Conservation (phyloP, 441 rosid genomes). For the Corymbia citriodora region DNA sequence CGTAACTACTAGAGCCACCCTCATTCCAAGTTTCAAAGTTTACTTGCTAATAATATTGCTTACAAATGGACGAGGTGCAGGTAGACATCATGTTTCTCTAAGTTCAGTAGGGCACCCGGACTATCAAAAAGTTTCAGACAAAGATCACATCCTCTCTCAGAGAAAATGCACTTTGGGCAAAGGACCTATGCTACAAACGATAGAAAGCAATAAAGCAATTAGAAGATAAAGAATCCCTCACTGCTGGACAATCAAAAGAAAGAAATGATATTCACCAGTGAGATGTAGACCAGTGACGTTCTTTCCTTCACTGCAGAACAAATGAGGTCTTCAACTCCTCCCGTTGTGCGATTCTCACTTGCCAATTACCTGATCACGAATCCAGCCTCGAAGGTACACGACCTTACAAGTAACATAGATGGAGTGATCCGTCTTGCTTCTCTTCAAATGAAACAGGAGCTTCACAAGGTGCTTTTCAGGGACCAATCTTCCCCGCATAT, state of each 20-base stretch:
- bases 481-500: no score
- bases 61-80: constrained; percentile 47
- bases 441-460: no score
- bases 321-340: no score
- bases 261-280: constrained; percentile 19
- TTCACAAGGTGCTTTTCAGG: no score
- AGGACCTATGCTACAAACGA: constrained; percentile 23
- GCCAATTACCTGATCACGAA: no score
- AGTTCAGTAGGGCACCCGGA: constrained; percentile 30
- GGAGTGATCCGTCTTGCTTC: no score
- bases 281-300: constrained; percentile 23
- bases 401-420: no score
- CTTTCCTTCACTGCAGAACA: no score
- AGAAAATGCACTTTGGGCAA: constrained; percentile 35
- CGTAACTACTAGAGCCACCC: background rate
- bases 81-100: constrained; percentile 30
- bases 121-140: constrained; percentile 48
- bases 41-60: constrained; percentile 12
- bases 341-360: no score
- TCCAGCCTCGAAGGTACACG: no score
- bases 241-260: background rate
- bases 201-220: background rate
- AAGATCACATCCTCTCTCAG: constrained; percentile 39
- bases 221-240: background rate
- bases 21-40: background rate